Percentiles rank a stretch among this genome's conserved stretches.
Evolutionary conservation across 148 eudicot species (phyloP).

Genomic region (Cornus florida): DNA sequence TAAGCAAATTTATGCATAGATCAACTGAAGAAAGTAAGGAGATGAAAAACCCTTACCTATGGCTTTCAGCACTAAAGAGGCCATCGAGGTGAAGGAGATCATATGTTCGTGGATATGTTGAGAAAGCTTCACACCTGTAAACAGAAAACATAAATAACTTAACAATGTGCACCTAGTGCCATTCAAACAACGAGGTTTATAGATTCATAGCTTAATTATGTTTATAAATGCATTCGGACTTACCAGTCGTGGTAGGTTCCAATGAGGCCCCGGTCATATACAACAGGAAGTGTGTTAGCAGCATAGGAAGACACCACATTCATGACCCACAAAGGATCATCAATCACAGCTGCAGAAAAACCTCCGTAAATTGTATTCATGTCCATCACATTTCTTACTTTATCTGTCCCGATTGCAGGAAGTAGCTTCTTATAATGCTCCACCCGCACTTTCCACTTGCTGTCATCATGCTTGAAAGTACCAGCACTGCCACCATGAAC

Average conservation of each 20-base stretch:
- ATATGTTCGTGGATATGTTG: slow-evolving; percentile 97
- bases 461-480: slow-evolving; percentile 64
- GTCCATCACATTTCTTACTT: slow-evolving; percentile 93
- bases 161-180: background rate
- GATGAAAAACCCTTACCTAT: slow-evolving; percentile 49
- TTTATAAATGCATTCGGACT: slow-evolving; percentile 6
- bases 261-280: slow-evolving; percentile 88
- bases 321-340: slow-evolving; percentile 94
- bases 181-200: background rate
- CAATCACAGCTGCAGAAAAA: slow-evolving; percentile 68
- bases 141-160: background rate
- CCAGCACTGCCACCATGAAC: slow-evolving; percentile 62
- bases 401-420: slow-evolving; percentile 66
- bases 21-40: background rate
- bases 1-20: background rate
- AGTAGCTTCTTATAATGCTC: slow-evolving; percentile 87
- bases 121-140: slow-evolving; percentile 94
- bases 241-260: slow-evolving; percentile 96
- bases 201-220: background rate
- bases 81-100: slow-evolving; percentile 89
- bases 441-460: slow-evolving; percentile 68
- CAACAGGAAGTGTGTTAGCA: slow-evolving; percentile 66
- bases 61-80: slow-evolving; percentile 85
- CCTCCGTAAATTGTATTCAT: slow-evolving; percentile 95
- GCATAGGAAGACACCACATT: slow-evolving; percentile 86